A percentile compares a stretch with the other conserved stretches of the same genome.
Conservation (phyloP, 148 eudicot species). For the Drosera capensis region DNA sequence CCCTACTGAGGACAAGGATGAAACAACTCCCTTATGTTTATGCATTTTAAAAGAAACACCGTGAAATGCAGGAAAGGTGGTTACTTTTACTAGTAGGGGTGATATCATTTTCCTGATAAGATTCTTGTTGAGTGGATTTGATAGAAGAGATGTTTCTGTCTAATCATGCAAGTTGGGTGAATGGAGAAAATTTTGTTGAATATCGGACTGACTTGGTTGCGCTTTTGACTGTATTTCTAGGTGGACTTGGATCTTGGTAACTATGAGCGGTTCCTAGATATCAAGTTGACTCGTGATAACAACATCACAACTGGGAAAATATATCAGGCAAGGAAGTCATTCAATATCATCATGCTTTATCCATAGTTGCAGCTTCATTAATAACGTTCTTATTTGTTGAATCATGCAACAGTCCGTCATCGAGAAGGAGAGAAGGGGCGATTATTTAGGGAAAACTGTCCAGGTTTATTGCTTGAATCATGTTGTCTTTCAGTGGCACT, state of each 20-base stretch:
- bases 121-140: too few species aligned
- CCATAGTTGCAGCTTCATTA: not conserved
- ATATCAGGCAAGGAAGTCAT: slow-evolving; percentile 45
- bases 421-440: slow-evolving; percentile 90
- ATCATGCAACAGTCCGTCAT: slow-evolving; percentile 49
- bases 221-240: slow-evolving; percentile 25
- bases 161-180: not conserved
- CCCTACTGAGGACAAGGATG: too few species aligned
- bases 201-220: not conserved
- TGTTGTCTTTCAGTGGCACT: not conserved
- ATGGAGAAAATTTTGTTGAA: not conserved
- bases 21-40: too few species aligned
- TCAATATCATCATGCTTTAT: not conserved
- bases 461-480: slow-evolving; percentile 35
- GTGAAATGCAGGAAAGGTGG: too few species aligned
- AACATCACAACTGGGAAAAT: slow-evolving; percentile 95
- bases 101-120: too few species aligned
- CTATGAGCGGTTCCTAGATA: slow-evolving; percentile 84
- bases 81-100: too few species aligned
- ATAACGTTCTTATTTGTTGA: slow-evolving; percentile 3
- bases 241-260: slow-evolving; percentile 98
- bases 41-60: too few species aligned
- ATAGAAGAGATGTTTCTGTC: not conserved
- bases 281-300: slow-evolving; percentile 71
- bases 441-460: slow-evolving; percentile 87